These are phyloP conservation scores for Bryum argenteum DNA, from an alignment of 225 moss, liverwort and hornwort species.

Conservation along the genomic window DNA sequence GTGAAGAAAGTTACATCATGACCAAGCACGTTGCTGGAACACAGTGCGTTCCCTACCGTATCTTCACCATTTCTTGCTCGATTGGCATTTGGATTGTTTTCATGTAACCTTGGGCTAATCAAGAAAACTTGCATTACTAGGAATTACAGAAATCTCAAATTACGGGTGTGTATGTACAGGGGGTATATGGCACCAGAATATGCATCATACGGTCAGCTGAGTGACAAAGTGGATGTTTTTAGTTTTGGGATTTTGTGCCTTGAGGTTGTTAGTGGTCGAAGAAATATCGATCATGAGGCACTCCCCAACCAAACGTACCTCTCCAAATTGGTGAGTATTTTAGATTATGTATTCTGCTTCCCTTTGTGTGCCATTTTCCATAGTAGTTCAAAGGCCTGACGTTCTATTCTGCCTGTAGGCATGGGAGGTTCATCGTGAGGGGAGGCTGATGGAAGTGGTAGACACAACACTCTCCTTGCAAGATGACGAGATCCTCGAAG, in stretches of 20 bases:
- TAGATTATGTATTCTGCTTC: too few species aligned
- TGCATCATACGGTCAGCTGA: conserved; percentile 20
- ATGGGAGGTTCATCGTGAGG: conserved; percentile 6
- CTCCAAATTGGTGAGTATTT: conserved; percentile 8
- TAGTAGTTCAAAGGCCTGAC: too few species aligned
- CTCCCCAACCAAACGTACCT: conserved; percentile 18
- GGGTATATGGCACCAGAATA: conserved; percentile 33
- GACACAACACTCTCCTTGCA: not conserved
- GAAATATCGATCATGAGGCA: conserved; percentile 6
- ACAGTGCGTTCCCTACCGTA: conserved; percentile 2
- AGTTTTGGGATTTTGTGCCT: conserved; percentile 31
- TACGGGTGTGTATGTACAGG: conserved; percentile 8
- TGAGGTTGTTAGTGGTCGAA: conserved; percentile 27
- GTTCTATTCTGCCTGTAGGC: not conserved
- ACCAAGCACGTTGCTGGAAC: conserved; percentile 20
- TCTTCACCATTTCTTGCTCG: too few species aligned
- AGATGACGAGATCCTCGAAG: conserved; percentile 16
- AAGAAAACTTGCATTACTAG: too few species aligned
- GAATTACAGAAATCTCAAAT: too few species aligned
- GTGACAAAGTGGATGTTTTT: conserved; percentile 32
- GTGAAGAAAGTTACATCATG: conserved; percentile 21
- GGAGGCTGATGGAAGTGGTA: conserved; percentile 27
- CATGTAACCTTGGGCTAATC: too few species aligned
- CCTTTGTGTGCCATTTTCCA: too few species aligned
- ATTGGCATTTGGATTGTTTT: too few species aligned